Evolutionary conservation across 305 asterid species (phyloP), one percentile per base, ranked within the genome.

Genomic region (Solanum chacoense): DNA sequence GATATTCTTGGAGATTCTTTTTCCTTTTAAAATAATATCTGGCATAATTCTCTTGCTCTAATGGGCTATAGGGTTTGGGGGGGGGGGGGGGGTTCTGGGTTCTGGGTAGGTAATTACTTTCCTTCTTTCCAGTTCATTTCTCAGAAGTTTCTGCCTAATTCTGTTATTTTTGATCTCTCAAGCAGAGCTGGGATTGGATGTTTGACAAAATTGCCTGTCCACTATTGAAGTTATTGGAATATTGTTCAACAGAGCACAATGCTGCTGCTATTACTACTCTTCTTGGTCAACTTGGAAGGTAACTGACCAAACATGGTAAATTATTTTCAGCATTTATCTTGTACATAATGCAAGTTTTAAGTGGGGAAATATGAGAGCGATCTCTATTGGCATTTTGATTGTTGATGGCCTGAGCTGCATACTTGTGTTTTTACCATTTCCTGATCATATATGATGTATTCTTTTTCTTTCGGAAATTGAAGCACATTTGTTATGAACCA

Each of bases 211-310:
- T 97, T 40, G 59, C 95, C 80, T 72, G 89, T 37, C 94, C 85
- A 78, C 74, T 96, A 89, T 86, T 93, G 88, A 91, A 90, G 35
- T 50, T 92, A 88, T 75, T 93, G 93, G 97, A 94, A 86, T 89
- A 94, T 13, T 90, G 85, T 91, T 90, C 88, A 35, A 72, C 88
- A 90, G 96, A 93, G 88, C 75, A 90, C 76, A 88, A 90, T 38
- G 92, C 93, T 83, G 91, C 93, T 89, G 97, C 96, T 85, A 84
- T 93, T 73, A 20, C 92, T 90, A 72, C 93, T 86, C 96, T 95
- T 86, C 93, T 96, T 69, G 98, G 98, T 81, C 98, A 95, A 92
- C 93, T 97, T 87, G 99, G 98, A 89, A 97, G 99, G 99, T 97
- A 90, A 81, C 63, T 29, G 36, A 18, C 72, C 29, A 29, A 45